Conservation (phyloP, 164 flowering plant species). For the Tinospora cordifolia region DNA sequence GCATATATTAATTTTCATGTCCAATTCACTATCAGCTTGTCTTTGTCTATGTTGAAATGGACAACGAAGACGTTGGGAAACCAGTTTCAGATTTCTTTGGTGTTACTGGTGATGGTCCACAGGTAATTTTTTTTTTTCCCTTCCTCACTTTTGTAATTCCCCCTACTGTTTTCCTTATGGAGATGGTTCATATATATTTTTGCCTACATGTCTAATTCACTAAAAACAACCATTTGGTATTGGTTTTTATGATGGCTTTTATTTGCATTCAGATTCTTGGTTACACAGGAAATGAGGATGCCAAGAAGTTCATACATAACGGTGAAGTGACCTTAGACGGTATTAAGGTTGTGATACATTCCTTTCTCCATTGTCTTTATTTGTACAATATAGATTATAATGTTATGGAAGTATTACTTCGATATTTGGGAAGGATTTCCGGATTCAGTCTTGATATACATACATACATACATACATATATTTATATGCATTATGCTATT, state of each 20-base stretch:
- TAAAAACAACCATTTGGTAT: not conserved
- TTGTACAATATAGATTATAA: not conserved
- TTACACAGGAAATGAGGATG: conserved; percentile 69
- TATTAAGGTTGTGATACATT: conserved; percentile 49
- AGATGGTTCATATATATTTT: not conserved
- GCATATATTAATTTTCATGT: conserved; percentile 6
- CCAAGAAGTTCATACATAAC: conserved; percentile 51
- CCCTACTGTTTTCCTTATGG: not conserved
- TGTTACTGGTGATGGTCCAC: conserved; percentile 56
- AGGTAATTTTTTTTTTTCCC: conserved; percentile 28
- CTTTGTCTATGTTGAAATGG: conserved; percentile 71
- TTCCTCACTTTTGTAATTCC: not conserved
- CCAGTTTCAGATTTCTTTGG: conserved; percentile 93
- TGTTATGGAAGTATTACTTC: not conserved
- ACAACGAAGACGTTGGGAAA: conserved; percentile 78
- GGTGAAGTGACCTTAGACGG: conserved; percentile 56
- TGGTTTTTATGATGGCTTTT: not conserved
- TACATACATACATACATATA: too few species aligned
- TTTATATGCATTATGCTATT: conserved; percentile 6
- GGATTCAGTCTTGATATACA: not conserved
- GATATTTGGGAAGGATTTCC: not conserved
- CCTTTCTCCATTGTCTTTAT: not conserved
- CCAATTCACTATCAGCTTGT: conserved; percentile 47
- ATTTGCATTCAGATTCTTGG: conserved; percentile 51
- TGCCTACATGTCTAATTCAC: not conserved